Conservation (phyloP, 768 basidiomycete genomes). For the Nidularia pulvinata region DNA sequence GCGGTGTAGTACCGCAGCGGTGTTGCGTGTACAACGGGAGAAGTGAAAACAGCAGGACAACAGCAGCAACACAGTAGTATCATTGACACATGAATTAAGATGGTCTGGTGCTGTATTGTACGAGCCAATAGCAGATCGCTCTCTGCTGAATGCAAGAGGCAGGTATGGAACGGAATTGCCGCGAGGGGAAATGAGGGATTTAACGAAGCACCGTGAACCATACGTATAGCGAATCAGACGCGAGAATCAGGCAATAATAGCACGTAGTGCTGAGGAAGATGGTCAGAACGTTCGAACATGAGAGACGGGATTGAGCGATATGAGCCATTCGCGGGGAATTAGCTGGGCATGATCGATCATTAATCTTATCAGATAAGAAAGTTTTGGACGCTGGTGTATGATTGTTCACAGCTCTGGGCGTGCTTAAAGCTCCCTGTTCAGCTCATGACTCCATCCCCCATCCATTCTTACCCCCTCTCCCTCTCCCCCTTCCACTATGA, state of each 20-base stretch:
- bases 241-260: no score
- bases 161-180: neutral
- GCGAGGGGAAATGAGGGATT: neutral
- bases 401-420: constrained; percentile 5
- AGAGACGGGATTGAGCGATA: neutral
- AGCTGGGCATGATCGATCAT: neutral
- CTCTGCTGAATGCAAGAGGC: neutral
- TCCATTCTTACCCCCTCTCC: constrained; percentile 18
- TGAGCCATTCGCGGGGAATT: neutral
- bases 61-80: no score
- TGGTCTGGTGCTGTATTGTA: neutral
- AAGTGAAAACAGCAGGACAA: no score
- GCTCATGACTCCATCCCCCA: constrained; percentile 15
- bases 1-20: neutral
- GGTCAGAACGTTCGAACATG: no score
- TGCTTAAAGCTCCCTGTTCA: constrained; percentile 25
- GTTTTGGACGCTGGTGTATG: constrained; percentile 3
- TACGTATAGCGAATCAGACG: no score
- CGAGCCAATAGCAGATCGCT: neutral
- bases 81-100: neutral
- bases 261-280: no score
- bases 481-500: constrained; percentile 23
- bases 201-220: neutral
- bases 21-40: neutral
- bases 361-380: constrained; percentile 27